Evolutionary conservation across 2,329 filamentous ascomycete genomes (phyloP), one percentile per base, ranked within the genome.

Genomic region (Dothideomycetes sp.): DNA sequence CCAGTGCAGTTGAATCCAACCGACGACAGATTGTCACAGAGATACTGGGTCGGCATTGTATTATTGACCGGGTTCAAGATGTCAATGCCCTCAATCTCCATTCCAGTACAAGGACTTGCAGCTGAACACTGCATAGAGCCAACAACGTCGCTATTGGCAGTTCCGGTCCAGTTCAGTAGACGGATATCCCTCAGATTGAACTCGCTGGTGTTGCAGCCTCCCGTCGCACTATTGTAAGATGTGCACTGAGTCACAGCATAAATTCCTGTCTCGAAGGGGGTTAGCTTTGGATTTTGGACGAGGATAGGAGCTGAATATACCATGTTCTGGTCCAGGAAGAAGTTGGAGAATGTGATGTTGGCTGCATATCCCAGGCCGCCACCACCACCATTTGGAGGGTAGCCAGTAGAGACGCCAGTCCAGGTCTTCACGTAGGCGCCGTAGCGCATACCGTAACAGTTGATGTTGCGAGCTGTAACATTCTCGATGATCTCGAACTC

Each of bases 381-480:
- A 7, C 73, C 73, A 2, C 73, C 74, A 9, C 74, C 73, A 48
- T 79, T 78, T 1, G 73, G 73, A 22, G 47, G 62, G n/a, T 44
- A 44, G 11, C 45, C 45, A n/a, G 38, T 41, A 8, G 38, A 38
- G 7, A 67, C 55, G n/a, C 70, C 71, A 0, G 71, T 72, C 74
- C 74, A 78, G 0, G 73, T 77, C 59, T 78, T 78, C 44, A 77
- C 53, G 47, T 74, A 73, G 11, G 62, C 63, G 1, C 62, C 68
- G 45, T 73, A 65, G 1, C 63, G 49, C 5, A 67, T 73, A 45
- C 69, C 62, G 38, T 62, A 49, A 36, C 65, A 65, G 3, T 57
- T 60, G 20, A 74, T 62, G 48, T 75, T 70, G 7, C 61, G 57
- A 1, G 63, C 70, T 5, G 57, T 61, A 23, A 77, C 59, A 41